These are phyloP conservation scores for Hypoxylon fuscum DNA, from an alignment of 495 filamentous ascomycete genomes.

Conservation along the genomic window DNA sequence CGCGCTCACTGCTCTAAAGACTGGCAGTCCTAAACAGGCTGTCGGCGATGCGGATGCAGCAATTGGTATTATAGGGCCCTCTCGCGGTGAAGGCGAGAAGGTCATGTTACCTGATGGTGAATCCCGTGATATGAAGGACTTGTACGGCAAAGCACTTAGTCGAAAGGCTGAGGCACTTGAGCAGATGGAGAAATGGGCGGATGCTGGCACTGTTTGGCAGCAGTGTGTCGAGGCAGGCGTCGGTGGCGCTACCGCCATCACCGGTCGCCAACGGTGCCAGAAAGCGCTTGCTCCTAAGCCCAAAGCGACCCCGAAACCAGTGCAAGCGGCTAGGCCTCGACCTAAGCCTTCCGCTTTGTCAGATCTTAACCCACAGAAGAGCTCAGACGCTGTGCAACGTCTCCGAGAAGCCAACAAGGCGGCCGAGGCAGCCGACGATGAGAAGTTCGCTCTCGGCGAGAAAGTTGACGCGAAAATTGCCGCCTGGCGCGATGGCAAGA, in stretches of 20 bases:
- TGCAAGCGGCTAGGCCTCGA: constrained; percentile 44
- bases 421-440: constrained; percentile 84
- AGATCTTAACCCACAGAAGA: constrained; percentile 49
- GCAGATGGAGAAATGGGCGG: constrained; percentile 91
- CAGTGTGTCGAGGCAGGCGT: constrained; percentile 83
- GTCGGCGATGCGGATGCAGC: constrained; percentile 84
- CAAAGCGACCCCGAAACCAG: constrained; percentile 47
- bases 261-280: constrained; percentile 90
- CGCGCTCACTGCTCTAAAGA: constrained; percentile 86
- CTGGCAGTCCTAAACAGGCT: constrained; percentile 85
- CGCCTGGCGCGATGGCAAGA: constrained; percentile 86
- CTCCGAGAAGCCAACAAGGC: constrained; percentile 83
- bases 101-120: constrained; percentile 69
- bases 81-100: constrained; percentile 78
- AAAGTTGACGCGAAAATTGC: constrained; percentile 79
- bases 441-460: constrained; percentile 89
- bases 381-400: constrained; percentile 74
- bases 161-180: constrained; percentile 96
- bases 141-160: constrained; percentile 90
- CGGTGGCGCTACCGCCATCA: constrained; percentile 81
- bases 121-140: constrained; percentile 87
- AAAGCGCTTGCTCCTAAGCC: constrained; percentile 75
- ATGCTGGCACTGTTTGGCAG: constrained; percentile 83
- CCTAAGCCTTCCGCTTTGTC: constrained; percentile 60
- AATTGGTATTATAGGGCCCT: constrained; percentile 80